Percentiles rank a stretch among this genome's conserved stretches.
These are phyloP conservation scores for Clohesyomyces aquaticus DNA, from an alignment of 495 filamentous ascomycete genomes.

Conservation along the genomic window DNA sequence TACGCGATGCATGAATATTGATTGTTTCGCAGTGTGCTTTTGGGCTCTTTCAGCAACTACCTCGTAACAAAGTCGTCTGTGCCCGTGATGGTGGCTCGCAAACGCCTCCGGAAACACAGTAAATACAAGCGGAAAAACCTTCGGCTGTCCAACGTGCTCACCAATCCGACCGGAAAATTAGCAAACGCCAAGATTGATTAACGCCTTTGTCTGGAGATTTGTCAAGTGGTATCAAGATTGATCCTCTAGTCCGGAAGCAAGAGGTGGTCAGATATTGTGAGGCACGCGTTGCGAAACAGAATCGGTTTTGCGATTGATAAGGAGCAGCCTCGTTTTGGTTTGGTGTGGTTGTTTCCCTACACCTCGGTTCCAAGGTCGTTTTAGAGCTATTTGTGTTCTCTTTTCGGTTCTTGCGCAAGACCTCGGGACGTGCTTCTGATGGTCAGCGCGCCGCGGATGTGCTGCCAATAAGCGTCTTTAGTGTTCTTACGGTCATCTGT, in stretches of 20 bases:
- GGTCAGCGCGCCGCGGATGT: too few relatives aligned
- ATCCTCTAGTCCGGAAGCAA: not conserved
- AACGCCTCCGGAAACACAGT: constrained; percentile 49
- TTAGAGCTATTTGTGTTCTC: not conserved
- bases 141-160: constrained; percentile 41
- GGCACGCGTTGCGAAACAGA: constrained; percentile 30
- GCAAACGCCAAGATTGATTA: constrained; percentile 43
- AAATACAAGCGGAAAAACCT: constrained; percentile 45
- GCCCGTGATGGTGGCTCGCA: constrained; percentile 60
- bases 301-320: constrained; percentile 34
- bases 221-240: constrained; percentile 21
- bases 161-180: constrained; percentile 34
- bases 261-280: not conserved
- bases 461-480: too few relatives aligned
- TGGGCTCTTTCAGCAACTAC: constrained; percentile 97
- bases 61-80: constrained; percentile 93
- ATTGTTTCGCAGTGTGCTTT: constrained; percentile 66
- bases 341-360: constrained; percentile 22
- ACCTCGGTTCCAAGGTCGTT: not conserved
- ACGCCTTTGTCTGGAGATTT: constrained; percentile 24
- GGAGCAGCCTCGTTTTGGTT: constrained; percentile 16
- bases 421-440: constrained; percentile 22
- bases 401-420: constrained; percentile 5
- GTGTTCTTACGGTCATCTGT: too few relatives aligned
- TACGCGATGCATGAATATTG: constrained; percentile 26